These are phyloP conservation scores for Barnettozyma pratensis DNA, from an alignment of 805 yeast species.

Conservation along the genomic window DNA sequence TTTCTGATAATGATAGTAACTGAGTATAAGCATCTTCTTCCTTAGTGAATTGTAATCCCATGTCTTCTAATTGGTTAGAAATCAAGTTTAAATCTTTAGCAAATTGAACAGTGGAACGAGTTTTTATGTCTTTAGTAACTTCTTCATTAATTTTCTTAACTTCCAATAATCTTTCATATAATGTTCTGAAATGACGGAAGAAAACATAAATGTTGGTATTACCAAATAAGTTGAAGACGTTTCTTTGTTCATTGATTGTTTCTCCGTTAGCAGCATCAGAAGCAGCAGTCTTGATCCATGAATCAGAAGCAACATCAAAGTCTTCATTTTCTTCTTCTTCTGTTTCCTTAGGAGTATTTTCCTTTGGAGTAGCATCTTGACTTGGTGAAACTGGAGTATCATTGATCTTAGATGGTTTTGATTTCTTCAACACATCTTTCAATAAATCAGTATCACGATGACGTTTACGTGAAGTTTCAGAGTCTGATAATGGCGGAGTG, in stretches of 20 bases:
- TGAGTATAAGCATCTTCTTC: slow-evolving; percentile 66
- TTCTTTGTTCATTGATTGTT: slow-evolving; percentile 35
- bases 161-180: slow-evolving; percentile 76
- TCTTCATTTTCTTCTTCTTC: slow-evolving; percentile 23
- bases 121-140: slow-evolving; percentile 68
- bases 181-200: slow-evolving; percentile 75
- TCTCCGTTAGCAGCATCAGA: slow-evolving; percentile 23
- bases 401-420: slow-evolving; percentile 35
- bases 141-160: slow-evolving; percentile 64
- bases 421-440: slow-evolving; percentile 54
- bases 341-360: slow-evolving; percentile 16
- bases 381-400: slow-evolving; percentile 21
- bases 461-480: slow-evolving; percentile 27
- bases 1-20: slow-evolving; percentile 67
- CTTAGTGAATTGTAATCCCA: slow-evolving; percentile 70
- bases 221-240: slow-evolving; percentile 72
- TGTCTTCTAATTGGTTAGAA: slow-evolving; percentile 73
- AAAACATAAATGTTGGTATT: slow-evolving; percentile 87
- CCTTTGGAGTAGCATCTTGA: slow-evolving; percentile 12
- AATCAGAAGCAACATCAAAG: slow-evolving; percentile 20
- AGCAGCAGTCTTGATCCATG: slow-evolving; percentile 22
- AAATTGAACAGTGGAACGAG: slow-evolving; percentile 62
- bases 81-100: slow-evolving; percentile 83
- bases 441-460: slow-evolving; percentile 47
- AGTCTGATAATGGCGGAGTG: slow-evolving; percentile 10